Conservation (phyloP, 2,329 filamentous ascomycete species). For the Clonostachys rosea region DNA sequence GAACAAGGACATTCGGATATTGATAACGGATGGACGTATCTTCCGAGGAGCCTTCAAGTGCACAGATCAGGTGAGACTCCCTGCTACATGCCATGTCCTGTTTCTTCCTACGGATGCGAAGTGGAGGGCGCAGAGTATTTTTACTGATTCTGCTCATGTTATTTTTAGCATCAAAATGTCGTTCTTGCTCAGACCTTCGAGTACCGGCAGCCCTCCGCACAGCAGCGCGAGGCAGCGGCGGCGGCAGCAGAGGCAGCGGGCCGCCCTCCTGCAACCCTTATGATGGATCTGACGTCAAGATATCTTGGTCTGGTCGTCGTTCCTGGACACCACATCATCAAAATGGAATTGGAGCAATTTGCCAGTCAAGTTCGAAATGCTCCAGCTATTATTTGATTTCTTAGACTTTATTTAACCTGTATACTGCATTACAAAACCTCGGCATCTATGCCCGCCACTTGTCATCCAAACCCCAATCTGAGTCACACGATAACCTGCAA, state of each 20-base stretch:
- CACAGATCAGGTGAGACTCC: slow-evolving; percentile 72
- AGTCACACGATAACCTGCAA: too few relatives aligned
- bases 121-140: too few relatives aligned
- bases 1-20: slow-evolving; percentile 73
- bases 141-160: neutral
- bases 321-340: slow-evolving; percentile 78
- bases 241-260: slow-evolving; percentile 22
- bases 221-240: slow-evolving; percentile 32
- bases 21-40: slow-evolving; percentile 77
- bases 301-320: slow-evolving; percentile 89
- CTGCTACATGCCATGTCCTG: neutral
- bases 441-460: too few relatives aligned
- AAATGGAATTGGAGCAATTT: slow-evolving; percentile 84
- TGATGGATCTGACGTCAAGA: slow-evolving; percentile 73
- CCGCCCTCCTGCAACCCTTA: slow-evolving; percentile 30
- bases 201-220: slow-evolving; percentile 69
- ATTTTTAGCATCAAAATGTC: slow-evolving; percentile 74
- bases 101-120: neutral
- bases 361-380: slow-evolving; percentile 40
- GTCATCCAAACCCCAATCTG: too few relatives aligned
- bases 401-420: neutral
- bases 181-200: slow-evolving; percentile 84
- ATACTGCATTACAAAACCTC: too few relatives aligned
- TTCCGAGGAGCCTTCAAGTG: slow-evolving; percentile 93
- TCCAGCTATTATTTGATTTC: neutral